Conservation (phyloP, 805 yeast genomes). For the Lachancea waltii region DNA sequence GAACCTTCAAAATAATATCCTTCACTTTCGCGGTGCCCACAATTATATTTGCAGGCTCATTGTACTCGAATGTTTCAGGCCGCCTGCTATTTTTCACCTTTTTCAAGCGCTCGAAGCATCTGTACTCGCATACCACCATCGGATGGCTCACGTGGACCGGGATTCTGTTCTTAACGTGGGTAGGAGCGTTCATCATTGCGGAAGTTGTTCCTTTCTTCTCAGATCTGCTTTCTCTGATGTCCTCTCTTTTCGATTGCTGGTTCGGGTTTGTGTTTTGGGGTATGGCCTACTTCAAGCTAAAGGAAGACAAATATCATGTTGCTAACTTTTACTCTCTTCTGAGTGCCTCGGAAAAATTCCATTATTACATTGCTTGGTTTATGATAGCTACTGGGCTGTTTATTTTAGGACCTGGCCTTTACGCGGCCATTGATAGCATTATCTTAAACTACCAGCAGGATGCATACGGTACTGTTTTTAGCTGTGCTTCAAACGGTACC, state of each 20-base stretch:
- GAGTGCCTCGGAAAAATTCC: slow-evolving; percentile 31
- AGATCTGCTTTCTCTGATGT: slow-evolving; percentile 51
- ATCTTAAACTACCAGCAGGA: slow-evolving; percentile 43
- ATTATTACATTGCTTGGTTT: slow-evolving; percentile 32
- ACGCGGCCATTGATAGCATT: slow-evolving; percentile 50
- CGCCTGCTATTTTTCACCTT: slow-evolving; percentile 45
- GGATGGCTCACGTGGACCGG: slow-evolving; percentile 52
- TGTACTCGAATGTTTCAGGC: slow-evolving; percentile 49
- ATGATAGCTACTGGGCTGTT: slow-evolving; percentile 45
- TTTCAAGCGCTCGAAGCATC: slow-evolving; percentile 40
- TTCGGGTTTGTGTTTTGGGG: slow-evolving; percentile 62
- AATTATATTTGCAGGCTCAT: slow-evolving; percentile 47
- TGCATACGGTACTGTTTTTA: slow-evolving; percentile 45
- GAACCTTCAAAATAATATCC: slow-evolving; percentile 45
- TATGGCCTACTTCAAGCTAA: slow-evolving; percentile 46
- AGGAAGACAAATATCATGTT: slow-evolving; percentile 31
- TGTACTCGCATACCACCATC: slow-evolving; percentile 40
- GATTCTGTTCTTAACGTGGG: slow-evolving; percentile 41
- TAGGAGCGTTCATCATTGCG: slow-evolving; percentile 50
- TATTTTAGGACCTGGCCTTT: slow-evolving; percentile 54
- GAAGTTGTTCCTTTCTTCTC: slow-evolving; percentile 61
- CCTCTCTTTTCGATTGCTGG: slow-evolving; percentile 59
- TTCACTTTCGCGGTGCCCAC: slow-evolving; percentile 60
- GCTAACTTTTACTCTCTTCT: slow-evolving; percentile 25
- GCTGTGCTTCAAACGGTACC: slow-evolving; percentile 41